Base-by-base conservation (phyloP, 768 basidiomycete genomes). In the Calocybe cyanea region DNA sequence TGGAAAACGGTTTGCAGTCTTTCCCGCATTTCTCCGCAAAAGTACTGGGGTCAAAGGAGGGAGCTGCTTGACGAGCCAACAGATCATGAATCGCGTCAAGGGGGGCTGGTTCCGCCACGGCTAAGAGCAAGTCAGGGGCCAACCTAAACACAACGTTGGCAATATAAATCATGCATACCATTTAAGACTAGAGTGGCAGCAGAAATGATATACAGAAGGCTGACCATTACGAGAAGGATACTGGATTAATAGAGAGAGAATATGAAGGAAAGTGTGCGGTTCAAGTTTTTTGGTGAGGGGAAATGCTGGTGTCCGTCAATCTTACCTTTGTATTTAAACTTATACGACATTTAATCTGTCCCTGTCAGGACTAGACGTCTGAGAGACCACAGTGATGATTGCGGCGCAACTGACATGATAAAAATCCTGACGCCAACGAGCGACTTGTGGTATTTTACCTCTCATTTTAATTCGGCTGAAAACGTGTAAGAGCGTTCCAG, bases 141-240 rank as follows among this genome's bases (percentile, higher is more conserved):
- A 31, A 13, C 10, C 19, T 30, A 38, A 7, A 7, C n/a, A 35
- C 17, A 14, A 35, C 34, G 34, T 32, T n/a, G 8, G 31, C 17
- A 10, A 41, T 17, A 14, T 19, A 33, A 17, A 17, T 6, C 25
- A 11, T 11, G 8, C 34, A 7, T 7, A 35, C 34, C 34, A 35
- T 35, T 19, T 11, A 19, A 40, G n/a, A 7, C 18, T 15, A 30
- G 42, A n/a, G 39, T 14, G 18, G 39, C 24, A 37, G 33, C 20
- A 21, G 38, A 24, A 31, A 46, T 23, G 39, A 52, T 9, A 38
- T 28, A 21, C 17, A 47, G 31, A 33, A 45, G 20, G 24, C 42
- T 46, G 31, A 52, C 46, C 50, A 52, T 52, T 31, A 19, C 25
- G 41, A 40, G 31, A 23, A 7, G 31, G n/a, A 11, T 19, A 20